phyloP scores from a whole-genome alignment of 1,139 yeast genomes.

The Blastobotrys buckinghamii region DNA sequence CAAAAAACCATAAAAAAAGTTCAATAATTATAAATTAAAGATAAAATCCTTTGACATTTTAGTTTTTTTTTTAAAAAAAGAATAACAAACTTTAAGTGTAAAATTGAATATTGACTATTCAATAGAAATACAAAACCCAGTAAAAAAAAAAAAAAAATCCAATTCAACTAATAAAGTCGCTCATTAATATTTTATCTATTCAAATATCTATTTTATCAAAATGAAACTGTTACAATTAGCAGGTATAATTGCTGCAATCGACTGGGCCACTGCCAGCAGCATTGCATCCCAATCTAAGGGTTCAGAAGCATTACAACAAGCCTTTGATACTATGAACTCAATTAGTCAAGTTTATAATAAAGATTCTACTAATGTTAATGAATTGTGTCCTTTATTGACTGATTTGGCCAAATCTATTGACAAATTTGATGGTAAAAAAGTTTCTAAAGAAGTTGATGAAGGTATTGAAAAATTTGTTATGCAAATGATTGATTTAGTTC shows the following conservation, averaged over 20 bases:
- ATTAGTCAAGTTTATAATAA: background rate
- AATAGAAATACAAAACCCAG: too few relatives aligned
- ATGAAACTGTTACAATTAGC: conserved; percentile 2
- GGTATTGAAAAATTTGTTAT: conserved; percentile 1
- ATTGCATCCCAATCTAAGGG: too few relatives aligned
- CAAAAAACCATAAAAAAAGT: too few relatives aligned
- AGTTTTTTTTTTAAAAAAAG: too few relatives aligned
- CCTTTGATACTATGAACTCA: background rate
- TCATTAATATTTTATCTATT: too few relatives aligned
- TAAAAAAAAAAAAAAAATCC: too few relatives aligned
- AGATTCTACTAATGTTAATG: background rate
- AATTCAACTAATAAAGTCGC: background rate
- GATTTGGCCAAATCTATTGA: background rate
- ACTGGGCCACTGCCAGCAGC: background rate
- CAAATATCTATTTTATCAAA: too few relatives aligned
- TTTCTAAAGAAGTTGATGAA: background rate
- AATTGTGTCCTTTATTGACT: background rate
- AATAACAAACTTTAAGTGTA: too few relatives aligned
- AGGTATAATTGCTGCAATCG: background rate
- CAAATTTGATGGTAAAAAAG: background rate
- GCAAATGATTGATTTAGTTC: background rate
- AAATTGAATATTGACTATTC: too few relatives aligned
- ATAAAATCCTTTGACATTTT: too few relatives aligned
- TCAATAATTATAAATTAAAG: too few relatives aligned
- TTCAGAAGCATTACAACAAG: background rate